Evolutionary conservation across 2,329 filamentous ascomycete genomes (phyloP).

Genomic region (Cytospora paraplurivora): DNA sequence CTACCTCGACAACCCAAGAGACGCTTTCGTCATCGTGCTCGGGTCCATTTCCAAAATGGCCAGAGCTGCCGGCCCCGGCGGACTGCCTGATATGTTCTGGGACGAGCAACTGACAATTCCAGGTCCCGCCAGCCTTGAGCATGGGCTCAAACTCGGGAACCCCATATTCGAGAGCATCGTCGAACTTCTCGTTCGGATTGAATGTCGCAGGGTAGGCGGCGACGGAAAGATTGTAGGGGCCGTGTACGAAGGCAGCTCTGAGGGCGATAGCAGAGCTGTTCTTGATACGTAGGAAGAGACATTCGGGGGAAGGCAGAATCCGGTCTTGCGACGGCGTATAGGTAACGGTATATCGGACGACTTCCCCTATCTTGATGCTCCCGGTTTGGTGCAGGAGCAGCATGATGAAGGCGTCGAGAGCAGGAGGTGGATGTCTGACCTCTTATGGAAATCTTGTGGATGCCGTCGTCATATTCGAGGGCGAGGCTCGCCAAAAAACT

Average conservation of each 20-base stretch:
- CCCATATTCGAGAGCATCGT: constrained; percentile 69
- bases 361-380: constrained; percentile 90
- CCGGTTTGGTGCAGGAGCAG: constrained; percentile 88
- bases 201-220: constrained; percentile 83
- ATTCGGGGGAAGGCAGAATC: constrained; percentile 81
- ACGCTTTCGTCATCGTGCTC: constrained; percentile 58
- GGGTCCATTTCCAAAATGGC: constrained; percentile 49
- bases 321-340: constrained; percentile 89
- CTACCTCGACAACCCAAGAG: constrained; percentile 88
- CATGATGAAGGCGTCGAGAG: constrained; percentile 56
- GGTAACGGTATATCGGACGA: constrained; percentile 87
- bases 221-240: constrained; percentile 88
- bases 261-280: constrained; percentile 90
- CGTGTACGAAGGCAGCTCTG: constrained; percentile 93
- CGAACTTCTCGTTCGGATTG: constrained; percentile 78
- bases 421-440: constrained; percentile 2
- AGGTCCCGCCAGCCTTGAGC: constrained; percentile 89
- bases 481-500: not conserved
- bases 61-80: constrained; percentile 52
- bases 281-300: constrained; percentile 83
- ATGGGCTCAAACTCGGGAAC: constrained; percentile 93
- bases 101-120: constrained; percentile 77
- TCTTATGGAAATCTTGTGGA: constrained; percentile 3
- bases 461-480: constrained; percentile 14
- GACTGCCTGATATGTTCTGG: constrained; percentile 75